Conservation (phyloP, 129 eudicot species). For the Glebionis coronaria region DNA sequence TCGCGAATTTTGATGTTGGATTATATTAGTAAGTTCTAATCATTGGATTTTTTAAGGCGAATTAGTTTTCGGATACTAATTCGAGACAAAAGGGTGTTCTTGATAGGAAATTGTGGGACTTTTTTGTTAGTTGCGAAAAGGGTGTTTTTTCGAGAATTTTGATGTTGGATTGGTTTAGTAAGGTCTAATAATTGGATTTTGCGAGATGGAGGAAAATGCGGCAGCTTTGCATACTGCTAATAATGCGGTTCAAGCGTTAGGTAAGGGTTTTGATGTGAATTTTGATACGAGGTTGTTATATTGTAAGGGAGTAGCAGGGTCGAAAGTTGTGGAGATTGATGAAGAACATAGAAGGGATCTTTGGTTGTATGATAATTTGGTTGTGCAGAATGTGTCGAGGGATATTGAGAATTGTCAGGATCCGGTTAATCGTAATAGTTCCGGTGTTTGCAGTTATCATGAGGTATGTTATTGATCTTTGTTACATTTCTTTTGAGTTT, state of each 20-base stretch:
- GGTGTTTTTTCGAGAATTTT: neutral
- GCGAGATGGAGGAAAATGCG: slow-evolving; percentile 75
- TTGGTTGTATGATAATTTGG: slow-evolving; percentile 52
- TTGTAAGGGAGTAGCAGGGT: slow-evolving; percentile 79
- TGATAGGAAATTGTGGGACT: neutral
- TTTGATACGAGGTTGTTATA: slow-evolving; percentile 85
- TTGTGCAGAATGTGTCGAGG: slow-evolving; percentile 71
- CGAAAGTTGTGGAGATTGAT: slow-evolving; percentile 79
- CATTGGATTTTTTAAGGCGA: no score
- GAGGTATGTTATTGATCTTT: slow-evolving; percentile 50
- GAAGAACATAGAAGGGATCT: slow-evolving; percentile 86
- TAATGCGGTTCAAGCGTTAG: slow-evolving; percentile 85
- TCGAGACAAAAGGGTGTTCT: neutral
- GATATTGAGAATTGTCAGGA: slow-evolving; percentile 57
- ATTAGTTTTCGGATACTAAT: neutral
- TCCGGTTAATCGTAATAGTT: slow-evolving; percentile 50
- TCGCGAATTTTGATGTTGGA: slow-evolving; percentile 6
- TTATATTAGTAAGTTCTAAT: neutral
- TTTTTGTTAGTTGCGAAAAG: no score
- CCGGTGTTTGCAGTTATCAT: slow-evolving; percentile 68
- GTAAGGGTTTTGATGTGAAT: slow-evolving; percentile 91
- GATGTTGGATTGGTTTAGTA: neutral
- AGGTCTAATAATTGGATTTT: neutral
- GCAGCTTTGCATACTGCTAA: slow-evolving; percentile 91
- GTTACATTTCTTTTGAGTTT: neutral